A percentile compares a stretch with the other conserved stretches of the same genome.
phyloP scores from a whole-genome alignment of 148 eudicot species.

The Cornus controversa region DNA sequence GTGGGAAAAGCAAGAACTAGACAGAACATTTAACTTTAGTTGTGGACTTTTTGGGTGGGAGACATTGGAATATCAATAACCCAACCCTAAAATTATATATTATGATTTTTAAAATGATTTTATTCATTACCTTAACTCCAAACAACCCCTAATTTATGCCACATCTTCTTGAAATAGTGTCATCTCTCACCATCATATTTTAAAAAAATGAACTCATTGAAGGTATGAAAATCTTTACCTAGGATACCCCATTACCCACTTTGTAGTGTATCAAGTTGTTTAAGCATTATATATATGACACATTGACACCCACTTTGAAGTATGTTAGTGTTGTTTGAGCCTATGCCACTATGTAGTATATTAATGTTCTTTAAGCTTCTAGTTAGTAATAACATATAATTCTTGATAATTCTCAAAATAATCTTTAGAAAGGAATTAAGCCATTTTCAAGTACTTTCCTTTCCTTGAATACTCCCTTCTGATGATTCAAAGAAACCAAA shows the following conservation, averaged over 20 bases:
- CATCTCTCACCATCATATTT: neutral
- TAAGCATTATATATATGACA: too few species aligned
- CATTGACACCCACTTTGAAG: too few species aligned
- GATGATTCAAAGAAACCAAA: too few species aligned
- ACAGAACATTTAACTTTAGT: constrained; percentile 17
- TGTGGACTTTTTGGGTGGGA: constrained; percentile 16
- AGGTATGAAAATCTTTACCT: neutral
- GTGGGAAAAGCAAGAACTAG: constrained; percentile 16
- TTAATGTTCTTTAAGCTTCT: too few species aligned
- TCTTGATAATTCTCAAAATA: too few species aligned
- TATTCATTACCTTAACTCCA: neutral
- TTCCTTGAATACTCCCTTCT: too few species aligned
- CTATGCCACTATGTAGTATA: too few species aligned
- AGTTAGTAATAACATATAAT: too few species aligned
- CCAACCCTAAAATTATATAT: neutral
- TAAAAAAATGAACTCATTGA: neutral
- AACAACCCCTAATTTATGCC: neutral
- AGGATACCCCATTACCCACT: neutral
- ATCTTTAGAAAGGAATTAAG: too few species aligned
- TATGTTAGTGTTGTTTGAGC: too few species aligned
- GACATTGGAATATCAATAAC: constrained; percentile 4
- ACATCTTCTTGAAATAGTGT: neutral
- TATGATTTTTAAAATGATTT: neutral
- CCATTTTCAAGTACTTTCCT: too few species aligned
- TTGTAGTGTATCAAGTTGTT: too few species aligned